phyloP scores from a whole-genome alignment of 805 yeast genomes.

The Candida orba region DNA sequence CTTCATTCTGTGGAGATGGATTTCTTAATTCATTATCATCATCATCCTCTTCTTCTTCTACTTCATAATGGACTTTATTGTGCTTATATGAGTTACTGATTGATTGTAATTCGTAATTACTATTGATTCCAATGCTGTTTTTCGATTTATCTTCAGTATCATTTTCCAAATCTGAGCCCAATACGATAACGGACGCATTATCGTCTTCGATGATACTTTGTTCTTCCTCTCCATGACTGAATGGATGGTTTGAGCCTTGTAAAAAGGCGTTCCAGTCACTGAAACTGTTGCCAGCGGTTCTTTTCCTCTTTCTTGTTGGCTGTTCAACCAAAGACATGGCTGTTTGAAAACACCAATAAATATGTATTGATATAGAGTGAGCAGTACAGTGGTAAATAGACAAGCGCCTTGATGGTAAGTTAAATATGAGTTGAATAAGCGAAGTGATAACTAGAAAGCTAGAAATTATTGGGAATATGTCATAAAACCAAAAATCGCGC shows the following conservation, averaged over 20 bases:
- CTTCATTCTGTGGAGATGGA: constrained; percentile 4
- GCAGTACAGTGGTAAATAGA: too few relatives aligned
- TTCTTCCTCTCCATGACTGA: constrained; percentile 8
- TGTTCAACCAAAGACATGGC: constrained; percentile 21
- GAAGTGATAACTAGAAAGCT: too few relatives aligned
- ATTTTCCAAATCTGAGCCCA: constrained; percentile 33
- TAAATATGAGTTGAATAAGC: too few relatives aligned
- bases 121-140: neutral
- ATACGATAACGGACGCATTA: constrained; percentile 23
- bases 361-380: neutral
- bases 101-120: constrained; percentile 9
- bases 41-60: constrained; percentile 10
- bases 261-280: constrained; percentile 23
- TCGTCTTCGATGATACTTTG: constrained; percentile 18
- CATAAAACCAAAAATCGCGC: constrained; percentile 6
- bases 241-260: constrained; percentile 12
- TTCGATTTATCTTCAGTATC: too few relatives aligned
- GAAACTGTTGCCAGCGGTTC: constrained; percentile 18
- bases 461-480: neutral
- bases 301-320: constrained; percentile 32
- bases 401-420: too few relatives aligned
- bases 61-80: constrained; percentile 1
- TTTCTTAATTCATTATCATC: constrained; percentile 1
- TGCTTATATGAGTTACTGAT: neutral
- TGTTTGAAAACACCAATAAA: neutral